A percentile compares a stretch with the other conserved stretches of the same genome.
These are phyloP conservation scores for Geosmithia flava DNA, from an alignment of 2,329 filamentous ascomycete species.

Conservation along the genomic window DNA sequence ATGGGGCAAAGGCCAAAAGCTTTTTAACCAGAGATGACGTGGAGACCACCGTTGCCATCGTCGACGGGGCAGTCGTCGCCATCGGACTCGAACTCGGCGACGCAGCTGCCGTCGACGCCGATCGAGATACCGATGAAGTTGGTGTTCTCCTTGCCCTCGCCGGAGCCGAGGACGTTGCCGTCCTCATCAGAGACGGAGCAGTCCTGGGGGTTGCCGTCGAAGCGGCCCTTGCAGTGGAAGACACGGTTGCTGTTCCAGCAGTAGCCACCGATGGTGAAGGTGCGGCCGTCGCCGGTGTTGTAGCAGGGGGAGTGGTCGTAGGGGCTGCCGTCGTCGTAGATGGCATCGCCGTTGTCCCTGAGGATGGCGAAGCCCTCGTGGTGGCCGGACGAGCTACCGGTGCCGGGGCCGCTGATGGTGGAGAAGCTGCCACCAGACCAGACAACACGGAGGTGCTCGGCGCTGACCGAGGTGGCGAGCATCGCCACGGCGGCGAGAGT, in stretches of 20 bases:
- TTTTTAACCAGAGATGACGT: neutral
- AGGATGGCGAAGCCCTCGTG: neutral
- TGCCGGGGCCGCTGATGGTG: neutral
- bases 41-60: neutral
- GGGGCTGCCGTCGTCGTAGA: neutral
- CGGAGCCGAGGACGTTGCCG: neutral
- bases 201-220: neutral
- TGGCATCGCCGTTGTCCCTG: neutral
- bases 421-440: neutral
- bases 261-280: neutral
- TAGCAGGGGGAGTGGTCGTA: neutral
- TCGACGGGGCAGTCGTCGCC: neutral
- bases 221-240: neutral
- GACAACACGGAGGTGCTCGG: neutral
- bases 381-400: neutral
- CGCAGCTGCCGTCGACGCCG: neutral
- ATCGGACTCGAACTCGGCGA: neutral
- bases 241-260: neutral
- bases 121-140: neutral
- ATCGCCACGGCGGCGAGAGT: neutral
- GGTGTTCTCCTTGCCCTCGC: neutral
- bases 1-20: neutral
- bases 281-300: neutral
- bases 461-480: neutral
- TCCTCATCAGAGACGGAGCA: neutral